These are phyloP conservation scores for Filosporella fistucella DNA, from an alignment of 495 filamentous ascomycete genomes.

Conservation along the genomic window DNA sequence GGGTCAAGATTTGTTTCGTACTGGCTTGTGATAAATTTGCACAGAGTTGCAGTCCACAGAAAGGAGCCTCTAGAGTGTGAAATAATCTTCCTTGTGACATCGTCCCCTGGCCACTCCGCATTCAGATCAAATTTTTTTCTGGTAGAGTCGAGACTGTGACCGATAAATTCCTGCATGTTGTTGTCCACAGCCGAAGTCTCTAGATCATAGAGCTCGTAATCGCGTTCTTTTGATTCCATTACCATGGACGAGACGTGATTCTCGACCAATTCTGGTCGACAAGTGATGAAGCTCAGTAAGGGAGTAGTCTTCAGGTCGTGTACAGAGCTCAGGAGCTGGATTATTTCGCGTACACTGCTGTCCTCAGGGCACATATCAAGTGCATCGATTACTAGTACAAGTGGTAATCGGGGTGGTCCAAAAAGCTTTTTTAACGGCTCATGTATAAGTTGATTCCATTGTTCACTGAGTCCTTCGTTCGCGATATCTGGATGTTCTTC, in stretches of 20 bases:
- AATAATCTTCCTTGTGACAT: not conserved
- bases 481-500: conserved; percentile 9
- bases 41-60: conserved; percentile 31
- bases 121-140: conserved; percentile 6
- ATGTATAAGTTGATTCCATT: conserved; percentile 18
- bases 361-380: conserved; percentile 38
- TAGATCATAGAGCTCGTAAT: conserved; percentile 30
- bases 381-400: conserved; percentile 38
- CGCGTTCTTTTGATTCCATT: conserved; percentile 15
- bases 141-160: conserved; percentile 15
- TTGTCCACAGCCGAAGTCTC: conserved; percentile 24
- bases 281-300: conserved; percentile 11
- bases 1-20: conserved; percentile 32
- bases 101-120: conserved; percentile 35
- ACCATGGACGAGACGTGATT: conserved; percentile 24
- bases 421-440: conserved; percentile 7
- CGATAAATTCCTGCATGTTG: conserved; percentile 33
- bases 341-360: conserved; percentile 28
- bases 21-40: conserved; percentile 38
- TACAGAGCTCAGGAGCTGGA: conserved; percentile 23
- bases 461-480: conserved; percentile 10
- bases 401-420: not conserved
- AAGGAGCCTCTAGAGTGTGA: conserved; percentile 29
- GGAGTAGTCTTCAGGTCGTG: conserved; percentile 4
- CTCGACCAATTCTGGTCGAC: conserved; percentile 40